Evolutionary conservation across 75 land plant species (phyloP).

Genomic region (Pinus taeda): DNA sequence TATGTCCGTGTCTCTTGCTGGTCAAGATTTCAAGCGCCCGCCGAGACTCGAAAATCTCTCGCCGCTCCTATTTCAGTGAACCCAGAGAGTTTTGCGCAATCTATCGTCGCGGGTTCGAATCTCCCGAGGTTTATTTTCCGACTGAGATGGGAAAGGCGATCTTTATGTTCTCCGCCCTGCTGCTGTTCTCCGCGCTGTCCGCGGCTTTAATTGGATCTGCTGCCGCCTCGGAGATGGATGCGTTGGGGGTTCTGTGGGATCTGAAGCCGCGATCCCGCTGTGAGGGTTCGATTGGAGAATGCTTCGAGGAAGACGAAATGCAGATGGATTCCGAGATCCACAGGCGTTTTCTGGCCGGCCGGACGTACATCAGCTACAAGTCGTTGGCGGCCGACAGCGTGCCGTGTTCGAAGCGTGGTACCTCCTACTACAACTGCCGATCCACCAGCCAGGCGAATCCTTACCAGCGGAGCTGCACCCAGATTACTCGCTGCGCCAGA

Average conservation of each 20-base stretch:
- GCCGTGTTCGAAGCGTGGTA: constrained; percentile 34
- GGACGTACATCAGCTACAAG: constrained; percentile 43
- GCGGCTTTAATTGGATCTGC: too few relatives aligned
- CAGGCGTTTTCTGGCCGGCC: constrained; percentile 26
- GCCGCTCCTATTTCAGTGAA: too few relatives aligned
- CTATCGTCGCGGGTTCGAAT: too few relatives aligned
- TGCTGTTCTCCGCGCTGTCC: too few relatives aligned
- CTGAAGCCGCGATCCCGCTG: background rate
- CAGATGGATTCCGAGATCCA: constrained; percentile 33
- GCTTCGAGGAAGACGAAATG: constrained; percentile 35
- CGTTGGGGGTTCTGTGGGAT: background rate
- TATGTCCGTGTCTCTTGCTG: too few relatives aligned
- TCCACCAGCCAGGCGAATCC: constrained; percentile 20
- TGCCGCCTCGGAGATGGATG: background rate
- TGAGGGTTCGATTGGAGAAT: constrained; percentile 18
- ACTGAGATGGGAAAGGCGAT: too few relatives aligned
- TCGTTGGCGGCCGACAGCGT: constrained; percentile 29
- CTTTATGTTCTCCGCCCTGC: too few relatives aligned
- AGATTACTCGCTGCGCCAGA: constrained; percentile 30
- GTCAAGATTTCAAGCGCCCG: too few relatives aligned
- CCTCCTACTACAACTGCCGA: constrained; percentile 38
- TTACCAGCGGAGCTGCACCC: constrained; percentile 33
- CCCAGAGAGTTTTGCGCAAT: too few relatives aligned
- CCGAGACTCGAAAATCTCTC: too few relatives aligned
- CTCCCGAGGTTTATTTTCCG: too few relatives aligned